A percentile compares a stretch with the other conserved stretches of the same genome.
These are phyloP conservation scores for Entomortierella chlamydospora DNA, from an alignment of 192 early-diverging fungal genomes.

Conservation along the genomic window DNA sequence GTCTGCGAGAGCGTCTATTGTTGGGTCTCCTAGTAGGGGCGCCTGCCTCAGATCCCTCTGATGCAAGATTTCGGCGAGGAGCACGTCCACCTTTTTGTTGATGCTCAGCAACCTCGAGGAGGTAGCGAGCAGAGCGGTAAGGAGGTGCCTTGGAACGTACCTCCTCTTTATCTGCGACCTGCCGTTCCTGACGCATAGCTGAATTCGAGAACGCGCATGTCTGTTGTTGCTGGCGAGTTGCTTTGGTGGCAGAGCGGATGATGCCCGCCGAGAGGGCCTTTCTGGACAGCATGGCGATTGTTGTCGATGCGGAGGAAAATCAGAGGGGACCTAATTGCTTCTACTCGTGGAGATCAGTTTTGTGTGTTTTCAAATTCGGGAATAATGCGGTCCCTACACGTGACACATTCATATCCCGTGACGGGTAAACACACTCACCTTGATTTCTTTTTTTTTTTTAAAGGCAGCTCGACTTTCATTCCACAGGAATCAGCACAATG, in stretches of 20 bases:
- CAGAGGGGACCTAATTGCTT: neutral
- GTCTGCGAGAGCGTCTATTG: slow-evolving; percentile 2
- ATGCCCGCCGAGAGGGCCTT: slow-evolving; percentile 9
- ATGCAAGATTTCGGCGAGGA: no score
- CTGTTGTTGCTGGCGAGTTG: slow-evolving; percentile 8
- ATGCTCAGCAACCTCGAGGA: slow-evolving; percentile 24
- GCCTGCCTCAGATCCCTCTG: neutral
- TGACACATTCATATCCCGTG: no score
- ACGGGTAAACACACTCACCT: neutral
- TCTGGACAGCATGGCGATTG: slow-evolving; percentile 30
- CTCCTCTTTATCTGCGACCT: neutral
- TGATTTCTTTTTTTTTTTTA: slow-evolving; percentile 17
- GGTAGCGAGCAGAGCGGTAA: slow-evolving; percentile 28
- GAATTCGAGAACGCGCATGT: slow-evolving; percentile 14
- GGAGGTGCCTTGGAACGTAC: neutral
- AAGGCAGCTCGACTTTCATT: neutral
- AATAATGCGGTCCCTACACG: no score
- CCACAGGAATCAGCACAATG: slow-evolving; percentile 23
- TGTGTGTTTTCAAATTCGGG: neutral
- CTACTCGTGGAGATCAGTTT: neutral
- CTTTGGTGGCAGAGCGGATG: neutral
- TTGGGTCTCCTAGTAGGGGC: neutral
- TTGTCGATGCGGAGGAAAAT: neutral
- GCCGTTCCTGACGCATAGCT: slow-evolving; percentile 6
- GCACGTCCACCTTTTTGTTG: neutral